Percentiles rank a stretch among this genome's conserved stretches.
phyloP scores from a whole-genome alignment of 1,139 yeast species.

The Hyphopichia fennica region DNA sequence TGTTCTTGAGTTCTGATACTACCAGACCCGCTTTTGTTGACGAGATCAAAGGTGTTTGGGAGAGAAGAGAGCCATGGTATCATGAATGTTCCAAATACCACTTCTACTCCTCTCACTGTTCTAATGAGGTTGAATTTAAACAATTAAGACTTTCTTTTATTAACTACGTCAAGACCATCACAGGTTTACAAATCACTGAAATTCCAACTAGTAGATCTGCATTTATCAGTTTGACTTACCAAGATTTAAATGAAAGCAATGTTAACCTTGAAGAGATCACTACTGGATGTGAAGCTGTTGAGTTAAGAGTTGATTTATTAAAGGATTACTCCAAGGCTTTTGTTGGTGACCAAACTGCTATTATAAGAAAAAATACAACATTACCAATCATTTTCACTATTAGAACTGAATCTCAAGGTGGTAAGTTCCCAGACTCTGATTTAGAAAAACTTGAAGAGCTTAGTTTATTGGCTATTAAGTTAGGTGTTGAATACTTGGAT shows the following conservation, averaged over 20 bases:
- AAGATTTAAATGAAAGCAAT: conserved; percentile 47
- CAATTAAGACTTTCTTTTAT: conserved; percentile 61
- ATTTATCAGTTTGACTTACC: conserved; percentile 70
- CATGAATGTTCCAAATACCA: conserved; percentile 75
- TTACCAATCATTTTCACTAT: conserved; percentile 83
- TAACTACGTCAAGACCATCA: conserved; percentile 57
- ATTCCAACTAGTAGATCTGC: conserved; percentile 61
- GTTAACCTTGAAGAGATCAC: conserved; percentile 53
- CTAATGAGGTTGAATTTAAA: conserved; percentile 52
- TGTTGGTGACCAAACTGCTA: conserved; percentile 74
- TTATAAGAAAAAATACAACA: conserved; percentile 57
- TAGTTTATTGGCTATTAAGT: conserved; percentile 62
- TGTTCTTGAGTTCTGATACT: conserved; percentile 71
- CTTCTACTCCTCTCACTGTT: conserved; percentile 77
- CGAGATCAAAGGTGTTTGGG: conserved; percentile 83
- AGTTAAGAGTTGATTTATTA: conserved; percentile 75
- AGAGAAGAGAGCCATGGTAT: conserved; percentile 78
- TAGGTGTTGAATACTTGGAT: conserved; percentile 60
- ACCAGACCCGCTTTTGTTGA: conserved; percentile 84
- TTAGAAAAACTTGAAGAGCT: conserved; percentile 49
- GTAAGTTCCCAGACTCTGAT: conserved; percentile 65
- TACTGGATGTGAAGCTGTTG: conserved; percentile 78
- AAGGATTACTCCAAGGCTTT: conserved; percentile 48
- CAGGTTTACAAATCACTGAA: conserved; percentile 49
- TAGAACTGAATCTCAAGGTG: conserved; percentile 81